These are phyloP conservation scores for Trichophyton simii DNA, from an alignment of 2,329 filamentous ascomycete genomes.

Conservation along the genomic window DNA sequence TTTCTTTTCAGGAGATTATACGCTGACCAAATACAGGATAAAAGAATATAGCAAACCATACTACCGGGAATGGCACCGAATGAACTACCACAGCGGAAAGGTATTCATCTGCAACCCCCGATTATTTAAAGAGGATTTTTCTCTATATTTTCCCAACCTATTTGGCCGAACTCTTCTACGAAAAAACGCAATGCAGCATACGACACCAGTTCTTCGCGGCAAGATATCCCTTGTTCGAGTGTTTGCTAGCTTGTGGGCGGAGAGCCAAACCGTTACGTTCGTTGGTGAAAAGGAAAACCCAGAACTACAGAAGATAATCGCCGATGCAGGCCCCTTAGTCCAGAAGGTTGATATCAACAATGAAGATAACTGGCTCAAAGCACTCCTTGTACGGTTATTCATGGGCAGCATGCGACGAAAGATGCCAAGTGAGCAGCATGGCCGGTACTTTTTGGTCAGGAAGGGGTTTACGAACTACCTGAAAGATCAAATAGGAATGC, in stretches of 20 bases:
- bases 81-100: slow-evolving; percentile 74
- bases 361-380: slow-evolving; percentile 63
- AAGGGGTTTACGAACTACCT: slow-evolving; percentile 45
- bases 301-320: slow-evolving; percentile 52
- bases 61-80: slow-evolving; percentile 88
- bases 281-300: slow-evolving; percentile 54
- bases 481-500: slow-evolving; percentile 50
- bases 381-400: slow-evolving; percentile 45
- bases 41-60: slow-evolving; percentile 73
- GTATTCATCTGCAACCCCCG: slow-evolving; percentile 74
- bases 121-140: slow-evolving; percentile 69
- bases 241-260: slow-evolving; percentile 76
- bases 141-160: slow-evolving; percentile 90
- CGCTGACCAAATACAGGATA: slow-evolving; percentile 39
- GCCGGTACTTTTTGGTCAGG: slow-evolving; percentile 47
- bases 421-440: slow-evolving; percentile 40
- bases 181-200: slow-evolving; percentile 47
- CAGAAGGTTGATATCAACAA: slow-evolving; percentile 82
- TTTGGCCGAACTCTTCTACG: slow-evolving; percentile 63
- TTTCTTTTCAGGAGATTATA: neutral
- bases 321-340: slow-evolving; percentile 39
- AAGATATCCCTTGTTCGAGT: slow-evolving; percentile 67
- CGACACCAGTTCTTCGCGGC: slow-evolving; percentile 60
- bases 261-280: slow-evolving; percentile 65
- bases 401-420: slow-evolving; percentile 38